A percentile compares a stretch with the other conserved stretches of the same genome.
These are phyloP conservation scores for Chamaecyparis obtusa DNA, from an alignment of 75 land plant species.

Conservation along the genomic window DNA sequence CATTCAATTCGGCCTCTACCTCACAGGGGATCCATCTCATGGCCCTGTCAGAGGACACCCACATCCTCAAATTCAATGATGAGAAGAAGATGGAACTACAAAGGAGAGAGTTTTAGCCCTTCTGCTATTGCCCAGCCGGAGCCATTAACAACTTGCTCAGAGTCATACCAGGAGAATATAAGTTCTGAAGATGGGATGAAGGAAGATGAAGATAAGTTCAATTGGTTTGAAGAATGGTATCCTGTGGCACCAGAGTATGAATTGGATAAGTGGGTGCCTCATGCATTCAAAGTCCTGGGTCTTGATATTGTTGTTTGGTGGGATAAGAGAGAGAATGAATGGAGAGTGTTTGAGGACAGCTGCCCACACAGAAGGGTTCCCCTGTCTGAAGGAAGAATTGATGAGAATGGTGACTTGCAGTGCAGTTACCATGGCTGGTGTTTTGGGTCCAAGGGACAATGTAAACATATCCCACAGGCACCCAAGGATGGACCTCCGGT, in stretches of 20 bases:
- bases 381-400: conserved; percentile 68
- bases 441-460: conserved; percentile 44
- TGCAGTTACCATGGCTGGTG: conserved; percentile 77
- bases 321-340: conserved; percentile 36
- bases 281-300: conserved; percentile 44
- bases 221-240: conserved; percentile 60
- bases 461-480: conserved; percentile 56
- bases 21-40: background rate
- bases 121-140: background rate
- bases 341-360: conserved; percentile 58
- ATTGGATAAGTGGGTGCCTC: conserved; percentile 53
- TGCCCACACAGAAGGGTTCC: conserved; percentile 73
- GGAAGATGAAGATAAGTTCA: conserved; percentile 29
- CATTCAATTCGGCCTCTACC: background rate
- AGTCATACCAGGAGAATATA: background rate
- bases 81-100: background rate
- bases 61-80: background rate
- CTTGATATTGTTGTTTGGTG: conserved; percentile 65
- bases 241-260: conserved; percentile 48
- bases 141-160: background rate
- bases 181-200: background rate
- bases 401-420: conserved; percentile 44
- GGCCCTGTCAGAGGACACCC: background rate
- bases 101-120: background rate
- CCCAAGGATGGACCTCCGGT: conserved; percentile 38